Base-by-base conservation (phyloP, 768 basidiomycete genomes). In the Lyophyllum semitale region DNA sequence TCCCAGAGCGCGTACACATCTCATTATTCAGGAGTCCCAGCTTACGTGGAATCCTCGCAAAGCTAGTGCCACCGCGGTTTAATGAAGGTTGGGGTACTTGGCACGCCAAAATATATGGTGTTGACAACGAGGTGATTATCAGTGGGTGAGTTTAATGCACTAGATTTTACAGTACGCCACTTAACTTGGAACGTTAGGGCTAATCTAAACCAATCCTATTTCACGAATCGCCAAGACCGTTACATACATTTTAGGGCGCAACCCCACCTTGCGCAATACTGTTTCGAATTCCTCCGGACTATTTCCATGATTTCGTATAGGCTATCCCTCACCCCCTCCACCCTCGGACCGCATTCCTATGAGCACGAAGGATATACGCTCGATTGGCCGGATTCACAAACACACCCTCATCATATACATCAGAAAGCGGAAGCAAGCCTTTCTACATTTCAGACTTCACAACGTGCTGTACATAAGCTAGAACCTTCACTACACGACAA, bases 61-160 rank as follows among this genome's bases (percentile, higher is more conserved):
- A 78, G 52, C 57, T 96, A 26, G 87, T 98, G 7, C 97, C 97
- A 7, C 88, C 91, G 22, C 80, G 97, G 51, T 97, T 93, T 72
- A 96, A 99, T 63, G 97, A 99, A 73, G 97, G 95, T 1, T 98
- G 95, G 91, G 96, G 95, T 0, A 93, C 95, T 1, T 98, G 95
- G 95, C 97, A 98, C 68, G 89, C 93, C 3, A 99, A 99, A 71
- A 82, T 95, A 53, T 99, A 99, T 65, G 94, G 93, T 18, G 88
- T 83, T 0, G 97, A 99, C 67, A 88, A 98, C 66, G 86, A 95
- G 50, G 81, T 99, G 40, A 85, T 99, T 69, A 85, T 99, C 57
- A 93, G 86, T 63, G 97, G 97, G 96, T 96, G 54, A 47, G 78
- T 74, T 38, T 12, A 17, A 8, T 27, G 17, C 8, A 5, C 17